These are phyloP conservation scores for Kingdonia uniflora DNA, from an alignment of 164 flowering plant genomes.

Conservation along the genomic window DNA sequence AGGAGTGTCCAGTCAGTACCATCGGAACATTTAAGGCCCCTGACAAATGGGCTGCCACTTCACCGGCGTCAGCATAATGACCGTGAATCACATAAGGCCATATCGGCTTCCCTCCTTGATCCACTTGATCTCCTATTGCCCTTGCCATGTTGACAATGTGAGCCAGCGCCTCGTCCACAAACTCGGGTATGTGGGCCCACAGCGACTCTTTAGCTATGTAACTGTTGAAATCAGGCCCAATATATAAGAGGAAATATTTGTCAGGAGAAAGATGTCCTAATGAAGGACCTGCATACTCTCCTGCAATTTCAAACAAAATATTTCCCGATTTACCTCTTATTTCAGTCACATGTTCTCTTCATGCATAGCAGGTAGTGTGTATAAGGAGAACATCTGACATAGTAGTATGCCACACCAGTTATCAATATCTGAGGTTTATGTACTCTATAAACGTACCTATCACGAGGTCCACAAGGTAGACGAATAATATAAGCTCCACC, in stretches of 20 bases:
- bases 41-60: conserved; percentile 58
- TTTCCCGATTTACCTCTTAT: too few relatives aligned
- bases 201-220: conserved; percentile 70
- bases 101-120: conserved; percentile 37
- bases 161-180: conserved; percentile 59
- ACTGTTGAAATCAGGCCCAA: conserved; percentile 13
- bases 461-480: conserved; percentile 64
- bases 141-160: conserved; percentile 70
- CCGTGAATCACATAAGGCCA: conserved; percentile 91
- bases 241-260: too few relatives aligned
- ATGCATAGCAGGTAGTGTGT: too few relatives aligned
- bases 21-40: conserved; percentile 73
- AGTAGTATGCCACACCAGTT: too few relatives aligned
- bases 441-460: too few relatives aligned
- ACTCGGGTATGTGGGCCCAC: conserved; percentile 79
- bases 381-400: too few relatives aligned
- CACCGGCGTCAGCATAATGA: conserved; percentile 86
- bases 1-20: conserved; percentile 79
- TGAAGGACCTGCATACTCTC: too few relatives aligned
- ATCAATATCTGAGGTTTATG: too few relatives aligned
- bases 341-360: too few relatives aligned
- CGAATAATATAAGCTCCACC: conserved; percentile 70
- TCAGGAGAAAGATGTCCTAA: too few relatives aligned
- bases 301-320: too few relatives aligned
- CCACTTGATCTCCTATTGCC: conserved; percentile 51